A percentile compares a stretch with the other conserved stretches of the same genome.
phyloP scores from a whole-genome alignment of 108 stramenopile genomes.

The Aurantiochytrium sp. region DNA sequence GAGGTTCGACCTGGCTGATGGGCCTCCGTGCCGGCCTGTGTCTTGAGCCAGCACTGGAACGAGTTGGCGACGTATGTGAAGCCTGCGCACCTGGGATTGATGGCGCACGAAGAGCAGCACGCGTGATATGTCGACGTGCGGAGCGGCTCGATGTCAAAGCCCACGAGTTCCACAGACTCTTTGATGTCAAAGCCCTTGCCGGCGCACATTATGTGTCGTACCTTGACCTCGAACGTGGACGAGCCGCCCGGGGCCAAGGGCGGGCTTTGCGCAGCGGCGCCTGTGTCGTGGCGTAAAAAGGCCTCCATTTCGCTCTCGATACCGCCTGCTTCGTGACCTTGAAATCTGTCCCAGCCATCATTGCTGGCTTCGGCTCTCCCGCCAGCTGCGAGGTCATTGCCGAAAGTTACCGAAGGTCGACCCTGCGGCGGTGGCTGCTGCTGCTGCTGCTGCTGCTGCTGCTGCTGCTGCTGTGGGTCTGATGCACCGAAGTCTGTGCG shows the following conservation, averaged over 20 bases:
- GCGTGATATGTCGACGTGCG: constrained; percentile 9
- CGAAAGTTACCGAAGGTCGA: no score
- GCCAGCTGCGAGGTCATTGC: no score
- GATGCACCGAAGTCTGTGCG: no score
- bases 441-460: no score
- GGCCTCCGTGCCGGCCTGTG: not conserved
- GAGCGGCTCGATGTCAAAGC: not conserved
- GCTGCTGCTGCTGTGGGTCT: no score
- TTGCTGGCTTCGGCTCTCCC: no score
- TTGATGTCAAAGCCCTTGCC: not conserved
- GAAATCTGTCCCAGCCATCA: no score
- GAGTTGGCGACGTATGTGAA: not conserved
- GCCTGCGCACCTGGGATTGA: not conserved
- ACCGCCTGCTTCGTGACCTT: not conserved
- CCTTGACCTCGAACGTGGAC: not conserved
- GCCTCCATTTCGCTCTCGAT: not conserved
- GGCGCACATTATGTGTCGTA: not conserved
- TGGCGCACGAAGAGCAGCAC: constrained; percentile 26
- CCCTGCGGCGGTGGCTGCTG: no score
- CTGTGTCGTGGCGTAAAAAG: not conserved
- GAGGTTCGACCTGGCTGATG: not conserved
- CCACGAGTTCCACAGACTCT: not conserved
- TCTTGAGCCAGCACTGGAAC: constrained; percentile 9
- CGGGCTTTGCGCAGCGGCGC: no score
- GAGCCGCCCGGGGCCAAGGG: no score